A percentile compares a stretch with the other conserved stretches of the same genome.
phyloP scores from a whole-genome alignment of 1,284 basidiomycete species.

The Cerrena zonata region DNA sequence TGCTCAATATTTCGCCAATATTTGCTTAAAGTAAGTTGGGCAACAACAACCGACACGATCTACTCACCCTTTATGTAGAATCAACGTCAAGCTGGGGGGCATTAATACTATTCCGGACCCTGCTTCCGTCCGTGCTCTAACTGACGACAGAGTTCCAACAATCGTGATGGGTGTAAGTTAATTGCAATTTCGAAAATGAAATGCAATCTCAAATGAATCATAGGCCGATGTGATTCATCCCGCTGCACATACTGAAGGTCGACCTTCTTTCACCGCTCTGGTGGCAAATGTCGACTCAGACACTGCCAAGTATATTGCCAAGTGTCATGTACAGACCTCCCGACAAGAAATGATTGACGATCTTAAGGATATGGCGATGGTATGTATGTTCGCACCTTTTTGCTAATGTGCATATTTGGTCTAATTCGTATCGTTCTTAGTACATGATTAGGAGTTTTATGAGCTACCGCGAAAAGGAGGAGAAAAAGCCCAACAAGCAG shows the following conservation, averaged over 20 bases:
- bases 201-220: slow-evolving; percentile 17
- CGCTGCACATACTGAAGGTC: slow-evolving; percentile 62
- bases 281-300: slow-evolving; percentile 71
- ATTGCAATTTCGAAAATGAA: not conserved
- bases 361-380: slow-evolving; percentile 54
- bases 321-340: slow-evolving; percentile 59
- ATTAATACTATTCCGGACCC: slow-evolving; percentile 70
- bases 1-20: slow-evolving; percentile 71
- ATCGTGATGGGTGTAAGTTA: slow-evolving; percentile 63
- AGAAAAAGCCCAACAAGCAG: slow-evolving; percentile 43
- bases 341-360: slow-evolving; percentile 72
- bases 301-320: slow-evolving; percentile 48
- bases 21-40: slow-evolving; percentile 63
- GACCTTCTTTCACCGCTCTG: slow-evolving; percentile 71
- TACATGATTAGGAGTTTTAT: slow-evolving; percentile 52
- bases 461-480: slow-evolving; percentile 44
- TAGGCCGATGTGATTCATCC: slow-evolving; percentile 78
- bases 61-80: slow-evolving; percentile 33
- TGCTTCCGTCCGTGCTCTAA: slow-evolving; percentile 52
- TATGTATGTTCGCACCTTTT: slow-evolving; percentile 26
- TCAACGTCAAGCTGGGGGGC: slow-evolving; percentile 77
- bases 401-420: not conserved
- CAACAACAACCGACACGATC: not conserved
- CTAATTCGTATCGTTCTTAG: slow-evolving; percentile 23
- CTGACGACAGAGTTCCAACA: slow-evolving; percentile 63